Base-by-base conservation (phyloP, 2,329 filamentous ascomycete species). In the Sporothrix mexicana region DNA sequence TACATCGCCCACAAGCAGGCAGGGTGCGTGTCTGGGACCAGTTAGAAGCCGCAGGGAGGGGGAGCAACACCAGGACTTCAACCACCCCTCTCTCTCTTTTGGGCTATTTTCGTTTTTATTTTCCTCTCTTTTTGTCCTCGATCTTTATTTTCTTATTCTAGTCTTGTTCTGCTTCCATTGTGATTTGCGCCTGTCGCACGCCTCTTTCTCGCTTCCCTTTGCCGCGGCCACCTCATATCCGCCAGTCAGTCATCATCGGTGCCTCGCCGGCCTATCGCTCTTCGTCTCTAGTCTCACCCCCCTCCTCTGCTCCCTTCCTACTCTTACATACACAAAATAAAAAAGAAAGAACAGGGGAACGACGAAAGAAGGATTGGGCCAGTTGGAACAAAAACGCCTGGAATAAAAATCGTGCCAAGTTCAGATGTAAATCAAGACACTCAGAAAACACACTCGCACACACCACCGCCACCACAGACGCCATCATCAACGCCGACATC, bases 241-340 rank as follows among this genome's bases (percentile, higher is more conserved):
- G 66, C 25, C 66, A 53, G 17, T 53, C 66, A 53, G 17, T 53
- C 25, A 3, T 20, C 47, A 25, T 66, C 36, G 41, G 36, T 53
- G 55, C 55, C 53, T 68, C 66, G 66, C 47, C 25, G 36, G 68
- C 51, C 41, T 59, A 10, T 70, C 51, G 51, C 15, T 10, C 51
- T 47, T 59, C 68, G 20, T 6, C 51, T 70, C 13, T 70, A 57
- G 51, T 70, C 68, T 45, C 68, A 70, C 68, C 51, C 51, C 23
- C 51, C 51, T 55, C 51, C n/a, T 53, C 68, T 20, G 12, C 41
- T 64, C 45, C 17, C 2, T 64, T 64, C 36, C 10, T 45, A 17
- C 49, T 69, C 36, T 53, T 69, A 23, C 51, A 43, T n/a, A 23
- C 51, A 55, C 12, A 49, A 45, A 23, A 10, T 20, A 4, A 12